Conservation (phyloP, 2,329 filamentous ascomycete genomes). For the Penicillium brevicompactum region DNA sequence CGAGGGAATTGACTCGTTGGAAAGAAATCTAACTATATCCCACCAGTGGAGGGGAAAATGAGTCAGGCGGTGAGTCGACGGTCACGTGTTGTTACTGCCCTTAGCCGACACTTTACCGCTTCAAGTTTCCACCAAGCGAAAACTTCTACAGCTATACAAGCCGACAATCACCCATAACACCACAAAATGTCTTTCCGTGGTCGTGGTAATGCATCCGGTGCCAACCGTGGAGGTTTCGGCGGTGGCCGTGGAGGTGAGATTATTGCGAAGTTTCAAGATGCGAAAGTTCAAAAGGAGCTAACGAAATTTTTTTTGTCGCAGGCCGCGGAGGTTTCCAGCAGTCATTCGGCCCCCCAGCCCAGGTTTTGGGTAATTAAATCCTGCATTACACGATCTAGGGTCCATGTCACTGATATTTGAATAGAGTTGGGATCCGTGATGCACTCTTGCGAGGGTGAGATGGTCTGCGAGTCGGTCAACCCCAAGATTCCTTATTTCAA, state of each 20-base stretch:
- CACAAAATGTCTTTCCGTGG: constrained; percentile 66
- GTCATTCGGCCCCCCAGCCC: constrained; percentile 64
- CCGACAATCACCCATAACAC: constrained; percentile 29
- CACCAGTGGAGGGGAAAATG: constrained; percentile 22
- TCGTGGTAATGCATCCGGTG: constrained; percentile 53
- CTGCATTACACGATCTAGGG: constrained; percentile 1
- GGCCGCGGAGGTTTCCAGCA: constrained; percentile 65
- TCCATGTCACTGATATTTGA: constrained; percentile 32
- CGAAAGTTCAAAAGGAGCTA: constrained; percentile 24
- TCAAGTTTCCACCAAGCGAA: constrained; percentile 49
- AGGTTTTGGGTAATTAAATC: constrained; percentile 56
- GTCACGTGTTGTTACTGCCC: constrained; percentile 34
- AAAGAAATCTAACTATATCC: constrained; percentile 15
- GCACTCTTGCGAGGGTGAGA: constrained; percentile 95
- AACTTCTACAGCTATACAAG: constrained; percentile 36
- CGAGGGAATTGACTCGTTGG: constrained; percentile 25
- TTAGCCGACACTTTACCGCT: constrained; percentile 44
- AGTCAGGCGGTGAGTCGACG: constrained; percentile 38
- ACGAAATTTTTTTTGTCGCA: constrained; percentile 44
- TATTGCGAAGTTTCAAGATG: constrained; percentile 1
- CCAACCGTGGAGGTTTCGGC: constrained; percentile 53
- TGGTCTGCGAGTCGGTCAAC: constrained; percentile 95
- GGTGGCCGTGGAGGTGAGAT: constrained; percentile 45
- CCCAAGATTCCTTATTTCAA: constrained; percentile 98
- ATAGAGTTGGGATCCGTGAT: constrained; percentile 90